Base-by-base conservation (phyloP, 495 filamentous ascomycete genomes). In the Aspergillus leporis region DNA sequence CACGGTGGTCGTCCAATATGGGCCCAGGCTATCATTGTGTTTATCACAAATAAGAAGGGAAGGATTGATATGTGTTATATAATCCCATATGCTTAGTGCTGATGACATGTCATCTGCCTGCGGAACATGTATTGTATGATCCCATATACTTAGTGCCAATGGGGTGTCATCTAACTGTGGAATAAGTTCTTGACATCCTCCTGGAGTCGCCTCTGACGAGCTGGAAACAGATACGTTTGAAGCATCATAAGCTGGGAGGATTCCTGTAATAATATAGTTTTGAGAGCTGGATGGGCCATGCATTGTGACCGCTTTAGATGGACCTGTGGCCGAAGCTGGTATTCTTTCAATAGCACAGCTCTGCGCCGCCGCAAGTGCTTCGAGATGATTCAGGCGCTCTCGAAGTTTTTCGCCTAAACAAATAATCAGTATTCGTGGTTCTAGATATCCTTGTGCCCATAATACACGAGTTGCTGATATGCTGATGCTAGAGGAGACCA, bases 391-490 rank as follows among this genome's bases (percentile, higher is more conserved):
- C 30, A 65, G 45, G 14, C 66, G 66, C 34, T 58, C 53, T 38
- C 62, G 61, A 1, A 64, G 56, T 55, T 67, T 69, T 38, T 69
- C 64, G 23, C 61, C 62, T 63, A 22, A 19, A 54, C 1, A 10
- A 38, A 53, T 28, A 21, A 50, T 63, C 21, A 63, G 45, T 51
- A 46, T 12, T 9, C 16, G 48, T 16, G 19, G 19, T 13, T 31
- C 21, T 23, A 10, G 19, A 50, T 22, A 6, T 14, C 16, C 12
- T 5, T 21, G 22, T 49, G 16, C 4, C 22, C 5, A 10, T 18
- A 19, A 19, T 21, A 4, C n/a, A 47, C 43, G 3, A 9, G 7
- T 47, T 19, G 18, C 6, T 19, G 43, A 8, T 14, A 14, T 5
- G 6, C 13, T 48, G 3, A 25, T 13, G 4, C 21, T 23, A 48